These are phyloP conservation scores for Cephalotrichum gorgonifer DNA, from an alignment of 2,329 filamentous ascomycete species.

Conservation along the genomic window DNA sequence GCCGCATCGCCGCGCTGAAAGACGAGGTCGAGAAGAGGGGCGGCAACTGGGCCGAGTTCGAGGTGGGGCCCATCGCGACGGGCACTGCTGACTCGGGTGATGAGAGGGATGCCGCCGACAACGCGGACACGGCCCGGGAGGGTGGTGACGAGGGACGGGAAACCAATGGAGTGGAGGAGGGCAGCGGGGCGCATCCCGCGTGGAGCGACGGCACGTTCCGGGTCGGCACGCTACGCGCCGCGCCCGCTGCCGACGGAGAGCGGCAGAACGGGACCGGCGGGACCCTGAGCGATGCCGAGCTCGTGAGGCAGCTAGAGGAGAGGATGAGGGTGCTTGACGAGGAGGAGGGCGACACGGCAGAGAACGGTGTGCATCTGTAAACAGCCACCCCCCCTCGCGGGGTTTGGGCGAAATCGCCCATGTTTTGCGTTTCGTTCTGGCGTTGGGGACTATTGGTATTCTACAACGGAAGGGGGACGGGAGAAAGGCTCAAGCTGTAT, in stretches of 20 bases:
- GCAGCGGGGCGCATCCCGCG: constrained; percentile 23
- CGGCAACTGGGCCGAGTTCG: constrained; percentile 45
- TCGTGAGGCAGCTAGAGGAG: constrained; percentile 44
- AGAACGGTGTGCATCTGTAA: constrained; percentile 51
- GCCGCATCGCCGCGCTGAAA: constrained; percentile 53
- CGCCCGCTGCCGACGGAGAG: constrained; percentile 4
- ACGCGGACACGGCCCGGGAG: constrained; percentile 8
- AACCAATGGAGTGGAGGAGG: constrained; percentile 4
- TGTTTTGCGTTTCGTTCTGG: neutral
- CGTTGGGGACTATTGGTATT: neutral
- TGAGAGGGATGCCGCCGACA: constrained; percentile 23
- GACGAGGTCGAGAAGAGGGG: constrained; percentile 53
- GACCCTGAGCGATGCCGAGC: constrained; percentile 46
- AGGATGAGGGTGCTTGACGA: constrained; percentile 35
- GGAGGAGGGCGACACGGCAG: constrained; percentile 18
- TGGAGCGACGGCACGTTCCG: constrained; percentile 57
- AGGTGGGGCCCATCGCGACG: constrained; percentile 23
- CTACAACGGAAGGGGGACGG: no score
- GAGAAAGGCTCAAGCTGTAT: no score
- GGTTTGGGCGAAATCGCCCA: no score
- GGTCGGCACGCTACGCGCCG: constrained; percentile 37
- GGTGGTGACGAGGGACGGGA: constrained; percentile 8
- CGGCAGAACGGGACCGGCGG: constrained; percentile 23
- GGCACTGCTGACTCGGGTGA: no score
- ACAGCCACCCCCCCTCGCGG: constrained; percentile 15